Base-by-base conservation (phyloP, 2,329 filamentous ascomycete genomes). In the Cordyceps militaris region DNA sequence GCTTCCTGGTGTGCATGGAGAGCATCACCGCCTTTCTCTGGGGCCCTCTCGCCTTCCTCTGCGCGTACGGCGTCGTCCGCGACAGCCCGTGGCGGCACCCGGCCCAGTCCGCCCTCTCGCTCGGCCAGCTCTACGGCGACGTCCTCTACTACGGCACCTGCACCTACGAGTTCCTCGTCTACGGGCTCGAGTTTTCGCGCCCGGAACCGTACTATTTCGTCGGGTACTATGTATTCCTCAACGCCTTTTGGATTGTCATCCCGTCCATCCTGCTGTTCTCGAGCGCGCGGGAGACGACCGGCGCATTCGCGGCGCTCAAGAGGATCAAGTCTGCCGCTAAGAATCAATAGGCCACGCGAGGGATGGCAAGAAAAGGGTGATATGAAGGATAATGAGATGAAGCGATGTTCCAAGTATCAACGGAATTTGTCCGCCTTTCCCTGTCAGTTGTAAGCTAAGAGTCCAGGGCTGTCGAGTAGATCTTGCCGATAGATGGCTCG, bases 1-100 rank as follows among this genome's bases (percentile, higher is more conserved):
- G 73, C 8, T 78, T 79, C 58, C 67, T 76, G 8, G 66, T 76
- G 11, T 73, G 70, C 61, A 78, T 79, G 74, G 76, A 79, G 67
- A 67, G 71, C 44, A 64, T 78, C 38, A 79, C 76, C 30, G 74
- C 76, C 43, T 66, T 73, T 36, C 67, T 66, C 60, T 79, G 76
- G 75, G 76, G 76, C 2, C 76, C 76, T 4, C 64, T 79, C 19
- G 77, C 73, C 38, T 72, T 77, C 54, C 50, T 71, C 21, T 65
- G 71, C 49, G 75, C 73, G 1, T 70, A 64, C 60, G 69, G 66
- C 56, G 73, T 78, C 60, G 66, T 69, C 14, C 62, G 62, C 24
- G 63, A 68, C 13, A 68, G 74, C 56, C 70, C 73, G 4, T 64
- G 72, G 21, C 74, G 76, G 11, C 70, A 78, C 58, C 71, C 74